Evolutionary conservation across 805 yeast species (phyloP).

Genomic region (Metschnikowia noctiluminum): DNA sequence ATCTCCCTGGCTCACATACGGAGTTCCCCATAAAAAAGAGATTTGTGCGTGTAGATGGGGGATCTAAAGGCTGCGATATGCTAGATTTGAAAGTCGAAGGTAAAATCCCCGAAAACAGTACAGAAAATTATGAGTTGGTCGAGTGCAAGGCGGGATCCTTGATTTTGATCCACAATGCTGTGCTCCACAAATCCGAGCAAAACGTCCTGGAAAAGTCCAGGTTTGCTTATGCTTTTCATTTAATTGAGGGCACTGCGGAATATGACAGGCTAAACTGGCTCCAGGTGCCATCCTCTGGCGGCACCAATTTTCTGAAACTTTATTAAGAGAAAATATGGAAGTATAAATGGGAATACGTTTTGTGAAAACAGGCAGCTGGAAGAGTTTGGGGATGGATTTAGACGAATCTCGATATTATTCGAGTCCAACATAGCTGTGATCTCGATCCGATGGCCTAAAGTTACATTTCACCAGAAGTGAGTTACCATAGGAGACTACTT

Average conservation of each 20-base stretch:
- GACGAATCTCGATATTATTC: not conserved
- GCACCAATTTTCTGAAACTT: conserved; percentile 54
- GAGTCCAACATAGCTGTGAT: too few relatives aligned
- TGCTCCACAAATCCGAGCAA: conserved; percentile 66
- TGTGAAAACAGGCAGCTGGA: too few relatives aligned
- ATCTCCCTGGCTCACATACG: conserved; percentile 69
- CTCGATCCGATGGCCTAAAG: too few relatives aligned
- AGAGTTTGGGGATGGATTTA: not conserved
- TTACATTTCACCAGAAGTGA: too few relatives aligned
- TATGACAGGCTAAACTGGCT: conserved; percentile 74
- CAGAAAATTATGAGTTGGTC: conserved; percentile 44
- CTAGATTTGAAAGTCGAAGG: conserved; percentile 28
- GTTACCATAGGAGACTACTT: too few relatives aligned
- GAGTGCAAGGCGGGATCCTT: conserved; percentile 71
- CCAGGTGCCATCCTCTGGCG: conserved; percentile 72
- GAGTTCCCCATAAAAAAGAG: conserved; percentile 53
- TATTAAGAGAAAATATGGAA: conserved; percentile 17
- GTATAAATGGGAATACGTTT: not conserved
- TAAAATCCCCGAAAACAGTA: conserved; percentile 25
- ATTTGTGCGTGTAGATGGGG: conserved; percentile 53
- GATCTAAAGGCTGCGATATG: conserved; percentile 57
- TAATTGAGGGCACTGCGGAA: conserved; percentile 61
- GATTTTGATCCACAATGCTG: conserved; percentile 67
- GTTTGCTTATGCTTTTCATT: conserved; percentile 77
- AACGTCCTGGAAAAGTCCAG: conserved; percentile 56